A percentile compares a stretch with the other conserved stretches of the same genome.
phyloP scores from a whole-genome alignment of 768 basidiomycete genomes.

The Lactarius akahatsu region DNA sequence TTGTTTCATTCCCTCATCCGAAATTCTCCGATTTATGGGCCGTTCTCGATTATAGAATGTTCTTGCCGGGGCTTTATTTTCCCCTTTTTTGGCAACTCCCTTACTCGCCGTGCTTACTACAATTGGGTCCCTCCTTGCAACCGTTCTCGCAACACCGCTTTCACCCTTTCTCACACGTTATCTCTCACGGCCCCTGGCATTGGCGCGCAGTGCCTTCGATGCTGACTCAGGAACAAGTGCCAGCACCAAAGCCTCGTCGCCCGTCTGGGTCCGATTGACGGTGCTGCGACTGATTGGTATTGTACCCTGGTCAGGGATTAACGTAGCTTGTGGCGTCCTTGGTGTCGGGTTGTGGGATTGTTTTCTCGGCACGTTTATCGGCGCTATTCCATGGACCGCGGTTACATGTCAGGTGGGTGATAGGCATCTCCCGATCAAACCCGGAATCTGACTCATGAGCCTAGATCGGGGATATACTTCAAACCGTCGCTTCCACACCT shows the following conservation, averaged over 20 bases:
- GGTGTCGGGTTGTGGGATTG: constrained; percentile 76
- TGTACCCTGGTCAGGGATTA: constrained; percentile 97
- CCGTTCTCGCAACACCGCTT: constrained; percentile 76
- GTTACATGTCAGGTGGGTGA: constrained; percentile 79
- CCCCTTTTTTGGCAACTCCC: constrained; percentile 76
- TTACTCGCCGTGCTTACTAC: constrained; percentile 85
- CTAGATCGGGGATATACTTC: constrained; percentile 84
- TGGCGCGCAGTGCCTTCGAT: constrained; percentile 80
- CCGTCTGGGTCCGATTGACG: constrained; percentile 80
- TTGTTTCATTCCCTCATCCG: constrained; percentile 11
- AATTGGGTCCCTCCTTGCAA: constrained; percentile 79
- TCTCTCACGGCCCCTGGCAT: constrained; percentile 80
- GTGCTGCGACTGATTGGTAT: constrained; percentile 88
- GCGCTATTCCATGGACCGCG: constrained; percentile 84
- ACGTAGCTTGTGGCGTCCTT: constrained; percentile 92
- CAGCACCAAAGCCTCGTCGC: constrained; percentile 38
- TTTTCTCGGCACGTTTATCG: constrained; percentile 79
- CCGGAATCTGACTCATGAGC: constrained; percentile 1
- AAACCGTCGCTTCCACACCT: constrained; percentile 73
- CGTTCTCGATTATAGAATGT: constrained; percentile 61
- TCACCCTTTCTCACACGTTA: constrained; percentile 78
- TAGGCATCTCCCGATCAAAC: not conserved
- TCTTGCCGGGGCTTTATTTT: constrained; percentile 82
- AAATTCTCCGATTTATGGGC: not conserved
- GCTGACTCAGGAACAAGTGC: constrained; percentile 52